phyloP scores from a whole-genome alignment of 495 filamentous ascomycete genomes.

The Geopyxis carbonaria region DNA sequence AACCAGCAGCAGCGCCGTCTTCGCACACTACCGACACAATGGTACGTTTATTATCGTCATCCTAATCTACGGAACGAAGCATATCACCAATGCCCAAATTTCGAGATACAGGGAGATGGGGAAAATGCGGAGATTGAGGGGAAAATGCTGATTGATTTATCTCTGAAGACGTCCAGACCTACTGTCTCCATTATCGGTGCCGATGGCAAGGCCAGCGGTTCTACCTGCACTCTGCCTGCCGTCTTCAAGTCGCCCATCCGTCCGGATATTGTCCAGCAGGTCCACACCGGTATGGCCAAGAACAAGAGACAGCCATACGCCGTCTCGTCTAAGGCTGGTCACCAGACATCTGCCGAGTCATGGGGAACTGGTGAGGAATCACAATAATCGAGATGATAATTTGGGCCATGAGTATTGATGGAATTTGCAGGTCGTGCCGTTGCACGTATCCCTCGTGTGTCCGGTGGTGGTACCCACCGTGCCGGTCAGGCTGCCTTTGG shows the following conservation, averaged over 20 bases:
- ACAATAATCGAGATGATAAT: background rate
- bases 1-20: no score
- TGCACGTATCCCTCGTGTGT: conserved; percentile 99
- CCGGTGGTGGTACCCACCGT: conserved; percentile 98
- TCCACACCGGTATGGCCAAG: conserved; percentile 98
- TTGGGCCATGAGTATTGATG: conserved; percentile 1
- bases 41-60: no score
- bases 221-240: conserved; percentile 73
- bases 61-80: no score
- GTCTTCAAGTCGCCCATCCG: conserved; percentile 95
- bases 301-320: conserved; percentile 99
- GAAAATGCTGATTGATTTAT: conserved; percentile 5
- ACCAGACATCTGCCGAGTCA: conserved; percentile 98
- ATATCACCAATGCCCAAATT: no score
- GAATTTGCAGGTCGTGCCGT: conserved; percentile 73
- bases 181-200: conserved; percentile 86
- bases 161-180: conserved; percentile 69
- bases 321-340: conserved; percentile 99
- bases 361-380: conserved; percentile 92
- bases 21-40: no score
- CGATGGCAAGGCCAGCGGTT: conserved; percentile 76
- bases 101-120: no score
- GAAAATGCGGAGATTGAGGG: background rate
- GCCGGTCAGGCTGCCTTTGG: conserved; percentile 99
- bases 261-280: conserved; percentile 93